A percentile compares a stretch with the other conserved stretches of the same genome.
phyloP scores from a whole-genome alignment of 257 asterid genomes.

The Parsonsia alboflavescens region DNA sequence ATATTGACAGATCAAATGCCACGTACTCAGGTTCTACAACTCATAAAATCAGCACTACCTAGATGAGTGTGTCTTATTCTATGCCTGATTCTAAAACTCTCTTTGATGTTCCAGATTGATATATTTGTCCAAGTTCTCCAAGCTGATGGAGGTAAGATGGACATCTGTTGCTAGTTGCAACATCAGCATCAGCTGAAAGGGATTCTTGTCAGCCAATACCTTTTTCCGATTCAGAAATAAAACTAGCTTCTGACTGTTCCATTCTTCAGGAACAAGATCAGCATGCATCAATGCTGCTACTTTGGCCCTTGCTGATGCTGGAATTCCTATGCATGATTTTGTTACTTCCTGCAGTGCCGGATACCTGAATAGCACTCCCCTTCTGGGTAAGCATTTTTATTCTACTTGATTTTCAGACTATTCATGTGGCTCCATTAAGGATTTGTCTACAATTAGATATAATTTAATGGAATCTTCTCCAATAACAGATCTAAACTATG shows the following conservation, averaged over 20 bases:
- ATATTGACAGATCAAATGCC: constrained; percentile 85
- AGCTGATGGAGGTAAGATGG: constrained; percentile 88
- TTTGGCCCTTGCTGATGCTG: constrained; percentile 95
- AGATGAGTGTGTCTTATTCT: constrained; percentile 1
- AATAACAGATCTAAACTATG: constrained; percentile 72
- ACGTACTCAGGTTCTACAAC: constrained; percentile 75
- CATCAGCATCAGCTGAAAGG: neutral
- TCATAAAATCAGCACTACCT: constrained; percentile 4
- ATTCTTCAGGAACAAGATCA: constrained; percentile 82
- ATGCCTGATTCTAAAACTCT: neutral
- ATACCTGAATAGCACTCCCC: constrained; percentile 72
- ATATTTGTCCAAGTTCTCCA: constrained; percentile 97
- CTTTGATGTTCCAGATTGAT: constrained; percentile 62
- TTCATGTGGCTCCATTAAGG: neutral
- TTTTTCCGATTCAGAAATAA: neutral
- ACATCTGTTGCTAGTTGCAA: neutral
- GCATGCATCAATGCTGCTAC: constrained; percentile 99
- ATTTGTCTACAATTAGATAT: neutral
- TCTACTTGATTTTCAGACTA: neutral
- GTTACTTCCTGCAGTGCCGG: constrained; percentile 95
- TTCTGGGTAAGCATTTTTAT: constrained; percentile 51
- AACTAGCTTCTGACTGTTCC: neutral
- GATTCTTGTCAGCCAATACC: neutral
- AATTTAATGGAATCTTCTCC: neutral
- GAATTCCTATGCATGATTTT: constrained; percentile 92